phyloP scores from a whole-genome alignment of 2,329 filamentous ascomycete species.

The Helicocarpus griseus region DNA sequence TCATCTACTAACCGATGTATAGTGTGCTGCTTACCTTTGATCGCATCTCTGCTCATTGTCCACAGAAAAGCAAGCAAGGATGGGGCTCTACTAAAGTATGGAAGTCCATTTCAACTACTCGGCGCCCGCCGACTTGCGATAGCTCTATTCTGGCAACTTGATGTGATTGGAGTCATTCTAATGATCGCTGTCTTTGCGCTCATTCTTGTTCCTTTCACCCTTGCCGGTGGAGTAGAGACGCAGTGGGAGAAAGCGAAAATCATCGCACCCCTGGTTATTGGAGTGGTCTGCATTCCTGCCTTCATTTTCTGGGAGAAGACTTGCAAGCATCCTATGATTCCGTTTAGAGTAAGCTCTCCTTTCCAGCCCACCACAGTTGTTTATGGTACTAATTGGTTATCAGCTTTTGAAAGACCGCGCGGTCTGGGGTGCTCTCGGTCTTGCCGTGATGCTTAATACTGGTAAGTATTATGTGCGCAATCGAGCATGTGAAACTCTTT shows the following conservation, averaged over 20 bases:
- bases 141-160: conserved; percentile 49
- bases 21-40: conserved; percentile 45
- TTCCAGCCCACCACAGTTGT: not conserved
- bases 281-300: conserved; percentile 38
- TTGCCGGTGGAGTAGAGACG: conserved; percentile 41
- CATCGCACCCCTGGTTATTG: conserved; percentile 43
- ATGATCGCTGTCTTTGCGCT: conserved; percentile 44
- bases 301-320: conserved; percentile 48
- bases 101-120: conserved; percentile 35
- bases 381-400: conserved; percentile 1
- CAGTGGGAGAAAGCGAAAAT: conserved; percentile 45
- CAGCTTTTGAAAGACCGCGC: conserved; percentile 51
- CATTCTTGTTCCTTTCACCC: conserved; percentile 48
- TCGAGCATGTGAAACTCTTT: too few species aligned
- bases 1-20: not conserved
- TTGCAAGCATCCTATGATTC: conserved; percentile 45
- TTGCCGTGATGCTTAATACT: conserved; percentile 48
- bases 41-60: conserved; percentile 43
- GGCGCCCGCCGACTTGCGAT: conserved; percentile 28
- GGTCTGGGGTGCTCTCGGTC: conserved; percentile 55
- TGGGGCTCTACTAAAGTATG: conserved; percentile 39
- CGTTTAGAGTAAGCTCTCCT: conserved; percentile 38
- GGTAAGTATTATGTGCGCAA: too few species aligned
- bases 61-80: conserved; percentile 43
- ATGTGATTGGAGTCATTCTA: conserved; percentile 44